Percentiles rank a stretch among this genome's conserved stretches.
These are phyloP conservation scores for Effrenium voratum DNA, from an alignment of 73 alveolate genomes.

Conservation along the genomic window DNA sequence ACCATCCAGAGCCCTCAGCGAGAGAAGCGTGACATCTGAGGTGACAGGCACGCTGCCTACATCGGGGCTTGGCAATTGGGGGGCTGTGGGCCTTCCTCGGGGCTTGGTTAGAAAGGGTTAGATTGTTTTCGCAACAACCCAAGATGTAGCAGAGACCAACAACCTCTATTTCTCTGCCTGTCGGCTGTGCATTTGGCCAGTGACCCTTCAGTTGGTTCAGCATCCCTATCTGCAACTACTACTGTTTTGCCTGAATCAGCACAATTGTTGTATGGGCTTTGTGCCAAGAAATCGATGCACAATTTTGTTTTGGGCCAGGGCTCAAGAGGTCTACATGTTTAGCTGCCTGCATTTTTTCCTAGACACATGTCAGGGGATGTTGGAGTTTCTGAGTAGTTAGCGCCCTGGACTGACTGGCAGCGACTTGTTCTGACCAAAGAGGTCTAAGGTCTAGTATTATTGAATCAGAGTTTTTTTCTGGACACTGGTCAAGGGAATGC, in stretches of 20 bases:
- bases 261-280: neutral
- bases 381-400: no score
- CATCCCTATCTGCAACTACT: neutral
- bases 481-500: neutral
- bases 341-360: constrained; percentile 18
- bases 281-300: neutral
- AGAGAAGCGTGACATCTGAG: no score
- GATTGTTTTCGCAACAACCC: neutral
- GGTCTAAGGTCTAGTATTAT: no score
- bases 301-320: neutral
- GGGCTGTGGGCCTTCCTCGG: neutral
- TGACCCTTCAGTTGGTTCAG: neutral
- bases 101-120: neutral
- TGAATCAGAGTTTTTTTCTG: no score
- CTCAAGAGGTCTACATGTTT: neutral
- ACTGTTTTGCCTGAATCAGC: neutral
- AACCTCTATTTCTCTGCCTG: neutral
- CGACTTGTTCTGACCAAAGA: no score
- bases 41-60: no score
- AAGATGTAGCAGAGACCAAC: neutral
- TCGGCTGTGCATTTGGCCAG: neutral
- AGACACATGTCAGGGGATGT: no score
- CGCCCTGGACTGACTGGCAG: no score
- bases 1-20: neutral
- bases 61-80: neutral